Base-by-base conservation (phyloP, 768 basidiomycete genomes). In the Lactifluus rugatus region DNA sequence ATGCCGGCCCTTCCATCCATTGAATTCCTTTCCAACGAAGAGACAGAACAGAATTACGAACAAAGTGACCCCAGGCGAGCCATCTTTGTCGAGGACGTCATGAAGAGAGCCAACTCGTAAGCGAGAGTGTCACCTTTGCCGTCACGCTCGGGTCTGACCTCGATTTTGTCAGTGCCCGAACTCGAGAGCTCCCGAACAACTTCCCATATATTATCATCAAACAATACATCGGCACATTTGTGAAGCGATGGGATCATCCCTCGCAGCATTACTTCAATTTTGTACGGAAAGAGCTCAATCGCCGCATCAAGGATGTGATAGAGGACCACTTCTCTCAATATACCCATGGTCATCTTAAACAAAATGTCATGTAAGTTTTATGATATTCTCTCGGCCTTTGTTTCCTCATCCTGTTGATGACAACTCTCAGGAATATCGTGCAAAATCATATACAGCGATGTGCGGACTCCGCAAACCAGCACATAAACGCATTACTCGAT, bases 181-280 rank as follows among this genome's bases (percentile, higher is more conserved):
- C 85, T 0, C 80, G 85, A 4, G 85, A 89, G 65, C 75, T 87
- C 0, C 85, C 84, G 0, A 82, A 78, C 2, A 76, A 78, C 55
- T 82, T 79, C 55, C 84, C 84, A 0, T 87, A 81, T 37, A 47
- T 64, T 9, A 65, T 70, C 19, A 69, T 58, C 28, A 54, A 63
- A 41, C 41, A 62, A 11, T 65, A 62, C 42, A 67, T 71, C 19
- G 14, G 23, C 1, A n/a, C 45, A 3, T 49, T 65, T 14, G 59
- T 67, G 21, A 0, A 46, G 14, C 6, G 19, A 9, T 70, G 69
- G 67, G 42, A 53, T 10, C 23, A 9, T 0, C 66, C 70, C 0
- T 61, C 67, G 6, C 23, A 49, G 9, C 37, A 21, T 5, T 59
- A 67, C 42, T 67, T 70, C 47, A 62, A 67, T 4, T 41, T 47